Conservation (phyloP, 2,329 filamentous ascomycete species). For the Endothia cerciana region DNA sequence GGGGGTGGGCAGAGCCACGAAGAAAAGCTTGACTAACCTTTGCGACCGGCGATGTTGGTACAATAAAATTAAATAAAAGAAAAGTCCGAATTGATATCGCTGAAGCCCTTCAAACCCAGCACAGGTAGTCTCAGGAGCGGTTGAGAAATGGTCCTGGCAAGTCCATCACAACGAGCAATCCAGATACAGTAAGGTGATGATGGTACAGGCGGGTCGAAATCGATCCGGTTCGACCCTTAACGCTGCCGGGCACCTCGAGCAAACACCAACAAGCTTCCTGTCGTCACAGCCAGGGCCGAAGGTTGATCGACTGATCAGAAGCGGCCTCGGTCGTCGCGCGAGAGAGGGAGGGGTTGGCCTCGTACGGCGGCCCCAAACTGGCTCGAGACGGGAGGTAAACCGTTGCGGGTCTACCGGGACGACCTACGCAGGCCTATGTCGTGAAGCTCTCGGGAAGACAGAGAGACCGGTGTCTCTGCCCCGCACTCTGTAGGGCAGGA, state of each 20-base stretch:
- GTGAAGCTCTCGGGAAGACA: neutral
- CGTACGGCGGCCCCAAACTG: neutral
- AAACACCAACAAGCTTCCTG: neutral
- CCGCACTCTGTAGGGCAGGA: neutral
- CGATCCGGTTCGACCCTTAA: neutral
- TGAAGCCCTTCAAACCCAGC: slow-evolving; percentile 14
- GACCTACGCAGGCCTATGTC: neutral
- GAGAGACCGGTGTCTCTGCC: neutral
- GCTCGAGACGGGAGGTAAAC: neutral
- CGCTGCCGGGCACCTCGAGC: neutral
- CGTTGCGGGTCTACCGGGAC: neutral
- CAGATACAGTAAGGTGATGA: neutral
- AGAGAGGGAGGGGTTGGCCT: neutral
- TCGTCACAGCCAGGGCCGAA: neutral
- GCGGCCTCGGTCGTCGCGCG: neutral
- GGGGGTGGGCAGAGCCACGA: neutral
- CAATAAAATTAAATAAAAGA: neutral
- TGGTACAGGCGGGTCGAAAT: neutral
- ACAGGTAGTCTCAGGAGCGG: slow-evolving; percentile 11
- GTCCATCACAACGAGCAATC: slow-evolving; percentile 14
- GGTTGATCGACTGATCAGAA: neutral
- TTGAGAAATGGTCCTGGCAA: neutral
- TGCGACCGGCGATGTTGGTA: neutral
- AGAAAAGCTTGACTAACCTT: slow-evolving; percentile 3
- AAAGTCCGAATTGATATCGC: neutral